These are phyloP conservation scores for Wallacemonas sp. DNA, from an alignment of 208 protist species.

Conservation along the genomic window DNA sequence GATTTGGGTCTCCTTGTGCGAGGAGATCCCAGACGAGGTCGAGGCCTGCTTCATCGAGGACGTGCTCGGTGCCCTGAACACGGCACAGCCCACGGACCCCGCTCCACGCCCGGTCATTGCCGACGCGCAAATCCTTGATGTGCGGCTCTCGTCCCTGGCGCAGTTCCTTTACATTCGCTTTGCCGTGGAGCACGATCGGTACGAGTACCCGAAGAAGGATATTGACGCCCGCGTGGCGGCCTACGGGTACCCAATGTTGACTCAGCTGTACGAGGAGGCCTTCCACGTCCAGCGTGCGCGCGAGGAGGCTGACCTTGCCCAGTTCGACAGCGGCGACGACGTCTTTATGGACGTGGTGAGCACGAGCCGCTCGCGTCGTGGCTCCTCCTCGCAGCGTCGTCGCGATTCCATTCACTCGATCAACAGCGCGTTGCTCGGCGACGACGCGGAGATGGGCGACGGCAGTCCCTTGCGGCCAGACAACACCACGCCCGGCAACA, in stretches of 20 bases:
- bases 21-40: slow-evolving; percentile 11
- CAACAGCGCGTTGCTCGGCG: not conserved
- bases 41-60: slow-evolving; percentile 30
- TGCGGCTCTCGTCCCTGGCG: slow-evolving; percentile 17
- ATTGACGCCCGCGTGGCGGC: slow-evolving; percentile 38
- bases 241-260: slow-evolving; percentile 39
- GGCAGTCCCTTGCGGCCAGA: no score
- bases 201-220: slow-evolving; percentile 27
- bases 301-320: slow-evolving; percentile 13
- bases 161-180: slow-evolving; percentile 36
- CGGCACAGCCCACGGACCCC: slow-evolving; percentile 19
- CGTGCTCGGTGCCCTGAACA: slow-evolving; percentile 48
- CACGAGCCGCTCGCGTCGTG: slow-evolving; percentile 8
- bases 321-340: slow-evolving; percentile 3
- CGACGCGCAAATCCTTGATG: slow-evolving; percentile 21
- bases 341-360: slow-evolving; percentile 8
- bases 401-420: slow-evolving; percentile 4
- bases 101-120: slow-evolving; percentile 26
- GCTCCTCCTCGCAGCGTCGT: slow-evolving; percentile 6
- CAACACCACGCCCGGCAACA: no score
- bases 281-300: slow-evolving; percentile 20
- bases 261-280: slow-evolving; percentile 40
- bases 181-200: slow-evolving; percentile 29
- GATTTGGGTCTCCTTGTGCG: slow-evolving; percentile 34
- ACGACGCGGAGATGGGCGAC: not conserved